Percentiles rank a stretch among this genome's conserved stretches.
phyloP scores from a whole-genome alignment of 1,139 yeast genomes.

The Pichia sorboxylosa region DNA sequence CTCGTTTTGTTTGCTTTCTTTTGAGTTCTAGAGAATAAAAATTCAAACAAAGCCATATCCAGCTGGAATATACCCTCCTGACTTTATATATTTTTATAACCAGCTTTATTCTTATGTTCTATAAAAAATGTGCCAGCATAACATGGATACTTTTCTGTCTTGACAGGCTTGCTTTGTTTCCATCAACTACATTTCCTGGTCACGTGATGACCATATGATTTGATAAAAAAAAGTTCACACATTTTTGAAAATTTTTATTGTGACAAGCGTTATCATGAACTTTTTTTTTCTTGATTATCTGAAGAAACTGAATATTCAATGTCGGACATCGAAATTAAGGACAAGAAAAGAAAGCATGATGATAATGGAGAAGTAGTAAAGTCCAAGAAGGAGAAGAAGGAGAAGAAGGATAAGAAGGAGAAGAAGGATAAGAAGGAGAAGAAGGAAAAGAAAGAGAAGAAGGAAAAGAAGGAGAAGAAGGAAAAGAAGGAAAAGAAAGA shows the following conservation, averaged over 20 bases:
- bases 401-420: constrained; percentile 28
- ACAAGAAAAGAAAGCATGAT: constrained; percentile 35
- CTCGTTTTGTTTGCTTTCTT: no score
- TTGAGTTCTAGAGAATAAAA: no score
- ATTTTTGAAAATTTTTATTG: not conserved
- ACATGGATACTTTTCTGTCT: no score
- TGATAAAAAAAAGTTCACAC: no score
- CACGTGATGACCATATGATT: no score
- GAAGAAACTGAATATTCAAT: constrained; percentile 1
- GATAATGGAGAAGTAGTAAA: constrained; percentile 11
- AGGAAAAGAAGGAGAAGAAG: constrained; percentile 33
- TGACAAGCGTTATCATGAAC: not conserved
- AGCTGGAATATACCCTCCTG: no score
- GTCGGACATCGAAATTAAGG: constrained; percentile 16
- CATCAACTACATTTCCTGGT: no score
- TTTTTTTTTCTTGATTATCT: not conserved
- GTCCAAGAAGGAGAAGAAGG: constrained; percentile 28
- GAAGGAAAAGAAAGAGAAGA: constrained; percentile 28
- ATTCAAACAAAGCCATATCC: no score
- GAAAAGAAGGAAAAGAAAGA: constrained; percentile 31
- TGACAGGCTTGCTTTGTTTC: no score
- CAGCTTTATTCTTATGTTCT: no score
- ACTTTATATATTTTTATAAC: no score
- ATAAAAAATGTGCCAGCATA: no score
- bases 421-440: constrained; percentile 30